Evolutionary conservation across 2,329 filamentous ascomycete species (phyloP).

Genomic region (Colletotrichum sp.): DNA sequence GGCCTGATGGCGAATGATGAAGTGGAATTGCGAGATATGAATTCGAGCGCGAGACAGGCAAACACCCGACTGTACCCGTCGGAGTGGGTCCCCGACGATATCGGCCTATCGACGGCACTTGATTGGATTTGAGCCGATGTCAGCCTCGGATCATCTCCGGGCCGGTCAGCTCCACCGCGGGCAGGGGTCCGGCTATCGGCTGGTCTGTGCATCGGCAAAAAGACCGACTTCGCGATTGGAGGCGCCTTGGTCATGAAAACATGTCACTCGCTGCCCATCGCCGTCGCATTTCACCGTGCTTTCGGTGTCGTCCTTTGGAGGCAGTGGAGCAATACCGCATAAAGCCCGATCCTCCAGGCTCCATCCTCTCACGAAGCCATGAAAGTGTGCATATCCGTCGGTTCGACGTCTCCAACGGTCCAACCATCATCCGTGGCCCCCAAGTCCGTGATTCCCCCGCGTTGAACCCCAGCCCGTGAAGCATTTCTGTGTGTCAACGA

Average conservation of each 20-base stretch:
- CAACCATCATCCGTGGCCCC: neutral
- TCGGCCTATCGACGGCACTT: neutral
- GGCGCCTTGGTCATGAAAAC: neutral
- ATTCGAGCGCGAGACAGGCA: neutral
- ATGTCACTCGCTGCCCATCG: neutral
- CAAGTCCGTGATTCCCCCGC: conserved; percentile 1
- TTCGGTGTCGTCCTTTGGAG: neutral
- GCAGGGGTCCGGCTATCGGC: neutral
- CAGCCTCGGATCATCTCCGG: neutral
- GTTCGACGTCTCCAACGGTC: neutral
- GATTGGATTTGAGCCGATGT: neutral
- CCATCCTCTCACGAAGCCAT: neutral
- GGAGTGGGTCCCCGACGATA: conserved; percentile 15
- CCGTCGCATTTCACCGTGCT: neutral
- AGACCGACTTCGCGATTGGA: neutral
- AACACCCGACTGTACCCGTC: neutral
- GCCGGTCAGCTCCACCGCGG: neutral
- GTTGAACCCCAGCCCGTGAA: neutral
- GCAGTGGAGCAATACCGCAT: neutral
- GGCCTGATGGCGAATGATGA: neutral
- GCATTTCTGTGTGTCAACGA: conserved; percentile 10
- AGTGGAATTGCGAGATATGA: neutral
- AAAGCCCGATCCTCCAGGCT: neutral
- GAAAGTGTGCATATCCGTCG: neutral
- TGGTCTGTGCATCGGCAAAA: neutral